Base-by-base conservation (phyloP, 2,329 filamentous ascomycete species). In the Pseudocercospora crystallina region DNA sequence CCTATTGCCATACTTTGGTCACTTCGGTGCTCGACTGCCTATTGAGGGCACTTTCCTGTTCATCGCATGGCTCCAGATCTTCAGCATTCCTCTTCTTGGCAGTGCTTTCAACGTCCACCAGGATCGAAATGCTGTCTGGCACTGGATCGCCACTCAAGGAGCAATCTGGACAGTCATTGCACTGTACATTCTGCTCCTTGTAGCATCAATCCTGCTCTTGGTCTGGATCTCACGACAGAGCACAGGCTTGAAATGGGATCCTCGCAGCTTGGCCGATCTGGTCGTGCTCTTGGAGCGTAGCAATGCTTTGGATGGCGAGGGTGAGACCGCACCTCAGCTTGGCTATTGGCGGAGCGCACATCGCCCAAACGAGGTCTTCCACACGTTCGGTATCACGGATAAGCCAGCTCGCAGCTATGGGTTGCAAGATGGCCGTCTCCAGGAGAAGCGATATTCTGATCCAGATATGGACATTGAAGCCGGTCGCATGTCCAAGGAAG, bases 201-300 rank as follows among this genome's bases (percentile, higher is more conserved):
- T 81, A 5, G 82, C 85, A 1, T 63, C 83, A 2, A 47, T 81
- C 9, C 69, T 82, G 1, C 67, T 91, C 8, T 72, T 85, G 56
- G 57, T 82, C n/a, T 86, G 82, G 56, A 73, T 79, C 47, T 71
- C 76, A 15, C 52, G 54, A 13, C 49, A 43, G 13, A 77, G 80
- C 29, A 95, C 90, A 0, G 90, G 90, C 0, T 74, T 96, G 55
- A 80, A 86, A 64, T 96, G 91, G 91, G 90, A 96, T 65, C 81
- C 90, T 2, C 79, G 86, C 39, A 92, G 85, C 17, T 74, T 96
- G 7, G 91, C 88, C 2, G 90, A 96, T 65, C 74, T 95, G 33
- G 79, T 94, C 37, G 82, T 86, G 1, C 76, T 96, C 9, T 78
- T 95, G 20, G 85, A 89, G 57, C 82, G 87, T 53, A 91, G 89